Percentiles rank a stretch among this genome's conserved stretches.
phyloP scores from a whole-genome alignment of 1,139 yeast species.

The Suhomyces panamericanus region DNA sequence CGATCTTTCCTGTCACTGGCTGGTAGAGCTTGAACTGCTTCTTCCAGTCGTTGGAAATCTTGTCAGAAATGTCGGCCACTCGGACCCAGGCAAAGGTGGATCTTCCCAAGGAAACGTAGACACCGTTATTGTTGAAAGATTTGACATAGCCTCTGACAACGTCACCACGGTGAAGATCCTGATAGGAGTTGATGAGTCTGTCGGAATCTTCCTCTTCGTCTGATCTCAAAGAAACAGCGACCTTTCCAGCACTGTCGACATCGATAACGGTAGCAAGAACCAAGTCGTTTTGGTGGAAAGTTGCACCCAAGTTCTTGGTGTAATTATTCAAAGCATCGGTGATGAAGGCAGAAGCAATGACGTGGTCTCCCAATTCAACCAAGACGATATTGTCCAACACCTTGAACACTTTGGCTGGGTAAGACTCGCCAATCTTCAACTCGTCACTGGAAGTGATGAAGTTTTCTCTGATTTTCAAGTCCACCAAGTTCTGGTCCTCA shows the following conservation, averaged over 20 bases:
- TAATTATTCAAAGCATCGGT: conserved; percentile 82
- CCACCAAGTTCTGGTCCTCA: conserved; percentile 49
- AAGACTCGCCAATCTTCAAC: conserved; percentile 54
- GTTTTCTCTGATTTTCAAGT: conserved; percentile 52
- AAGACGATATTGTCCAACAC: conserved; percentile 62
- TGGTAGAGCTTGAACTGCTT: conserved; percentile 69
- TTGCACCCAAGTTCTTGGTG: conserved; percentile 52
- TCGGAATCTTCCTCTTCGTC: conserved; percentile 45
- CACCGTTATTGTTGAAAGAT: conserved; percentile 73
- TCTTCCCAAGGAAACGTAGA: conserved; percentile 76
- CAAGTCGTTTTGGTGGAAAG: conserved; percentile 55
- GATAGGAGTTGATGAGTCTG: conserved; percentile 46
- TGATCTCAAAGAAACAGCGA: conserved; percentile 65
- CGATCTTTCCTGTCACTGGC: conserved; percentile 72
- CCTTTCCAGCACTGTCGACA: conserved; percentile 58
- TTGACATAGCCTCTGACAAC: conserved; percentile 78
- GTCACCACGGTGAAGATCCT: conserved; percentile 68
- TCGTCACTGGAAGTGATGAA: conserved; percentile 48
- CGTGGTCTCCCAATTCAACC: conserved; percentile 62
- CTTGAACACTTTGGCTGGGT: conserved; percentile 68
- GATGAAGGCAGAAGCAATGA: conserved; percentile 65
- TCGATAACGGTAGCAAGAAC: conserved; percentile 62
- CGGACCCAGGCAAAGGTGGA: conserved; percentile 77
- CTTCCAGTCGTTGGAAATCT: conserved; percentile 85
- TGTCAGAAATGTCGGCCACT: conserved; percentile 78